Base-by-base conservation (phyloP, 1,284 basidiomycete genomes). In the Lentinus polychrous region DNA sequence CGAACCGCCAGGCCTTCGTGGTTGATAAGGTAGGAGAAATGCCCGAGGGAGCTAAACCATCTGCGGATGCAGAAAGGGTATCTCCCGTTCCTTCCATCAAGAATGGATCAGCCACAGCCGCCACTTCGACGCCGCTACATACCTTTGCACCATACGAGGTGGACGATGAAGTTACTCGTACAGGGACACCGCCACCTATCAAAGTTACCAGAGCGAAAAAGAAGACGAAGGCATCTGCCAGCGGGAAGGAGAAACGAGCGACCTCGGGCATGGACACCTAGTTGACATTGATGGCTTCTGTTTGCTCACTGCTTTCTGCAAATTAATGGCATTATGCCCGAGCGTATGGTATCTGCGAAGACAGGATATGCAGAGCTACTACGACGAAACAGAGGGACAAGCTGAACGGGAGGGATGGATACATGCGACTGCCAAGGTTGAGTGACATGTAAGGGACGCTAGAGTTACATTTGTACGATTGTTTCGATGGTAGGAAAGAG, bases 21-120 rank as follows among this genome's bases (percentile, higher is more conserved):
- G 78, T 94, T 54, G 90, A 94, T 55, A 78, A 78, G 56, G 76
- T 81, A 0, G 92, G 92, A 1, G 91, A 93, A 65, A 89, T 94
- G 85, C 93, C 91, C 1, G 76, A 78, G 37, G 76, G 79, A 27
- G 74, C 71, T 51, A 40, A 57, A 12, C 63, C 68, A 2, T 36
- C 59, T 49, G 46, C 59, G 46, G 42, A 54, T 1, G 36, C 27
- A 27, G n/a, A 23, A 24, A 39, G 42, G 34, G 45, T 43, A 48
- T 45, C 49, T n/a, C 39, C 52, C n/a, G 27, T 27, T 27, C 35
- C 55, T 20, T 43, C 45, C 20, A 46, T 50, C 20, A 49, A 50
- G 44, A 57, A 60, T 50, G 56, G 55, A 18, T 46, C 53, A 15
- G 49, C 46, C 38, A 48, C 48, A 20, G 33, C 53, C 8, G 41